A percentile compares a stretch with the other conserved stretches of the same genome.
Conservation (phyloP, 2,329 filamentous ascomycete genomes). For the Pseudocercospora eumusae region DNA sequence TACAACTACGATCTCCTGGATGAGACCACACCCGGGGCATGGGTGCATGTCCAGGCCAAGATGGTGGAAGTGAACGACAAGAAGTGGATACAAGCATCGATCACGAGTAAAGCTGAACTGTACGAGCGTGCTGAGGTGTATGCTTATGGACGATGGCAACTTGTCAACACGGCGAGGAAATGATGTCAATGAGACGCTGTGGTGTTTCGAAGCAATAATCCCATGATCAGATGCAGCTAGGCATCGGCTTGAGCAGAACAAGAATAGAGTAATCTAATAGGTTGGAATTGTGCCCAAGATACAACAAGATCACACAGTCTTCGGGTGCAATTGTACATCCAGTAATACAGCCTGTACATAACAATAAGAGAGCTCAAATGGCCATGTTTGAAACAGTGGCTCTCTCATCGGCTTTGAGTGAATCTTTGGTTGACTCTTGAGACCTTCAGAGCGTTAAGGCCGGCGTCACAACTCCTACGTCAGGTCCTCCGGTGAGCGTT, state of each 20-base stretch:
- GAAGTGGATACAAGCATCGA: constrained; percentile 21
- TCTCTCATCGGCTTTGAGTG: not conserved
- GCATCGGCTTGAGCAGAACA: not conserved
- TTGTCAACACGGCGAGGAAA: constrained; percentile 19
- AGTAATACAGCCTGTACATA: not conserved
- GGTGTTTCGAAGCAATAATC: not conserved
- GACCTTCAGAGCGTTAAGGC: not conserved
- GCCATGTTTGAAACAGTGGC: not conserved
- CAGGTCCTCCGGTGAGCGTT: not conserved
- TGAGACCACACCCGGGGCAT: constrained; percentile 6
- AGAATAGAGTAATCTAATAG: not conserved
- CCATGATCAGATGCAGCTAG: not conserved
- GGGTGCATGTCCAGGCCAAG: constrained; percentile 17
- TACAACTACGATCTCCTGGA: constrained; percentile 24
- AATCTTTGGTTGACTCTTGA: not conserved
- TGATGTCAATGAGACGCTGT: not conserved
- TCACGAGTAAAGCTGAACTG: constrained; percentile 11
- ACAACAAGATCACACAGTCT: not conserved
- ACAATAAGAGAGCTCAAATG: not conserved
- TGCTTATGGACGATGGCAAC: constrained; percentile 22
- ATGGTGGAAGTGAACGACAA: constrained; percentile 14
- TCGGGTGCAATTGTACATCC: not conserved
- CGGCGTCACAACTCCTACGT: not conserved
- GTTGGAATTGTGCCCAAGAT: not conserved
- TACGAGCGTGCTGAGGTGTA: constrained; percentile 10